Conservation (phyloP, 2,329 filamentous ascomycete species). For the Beauveria asiatica region DNA sequence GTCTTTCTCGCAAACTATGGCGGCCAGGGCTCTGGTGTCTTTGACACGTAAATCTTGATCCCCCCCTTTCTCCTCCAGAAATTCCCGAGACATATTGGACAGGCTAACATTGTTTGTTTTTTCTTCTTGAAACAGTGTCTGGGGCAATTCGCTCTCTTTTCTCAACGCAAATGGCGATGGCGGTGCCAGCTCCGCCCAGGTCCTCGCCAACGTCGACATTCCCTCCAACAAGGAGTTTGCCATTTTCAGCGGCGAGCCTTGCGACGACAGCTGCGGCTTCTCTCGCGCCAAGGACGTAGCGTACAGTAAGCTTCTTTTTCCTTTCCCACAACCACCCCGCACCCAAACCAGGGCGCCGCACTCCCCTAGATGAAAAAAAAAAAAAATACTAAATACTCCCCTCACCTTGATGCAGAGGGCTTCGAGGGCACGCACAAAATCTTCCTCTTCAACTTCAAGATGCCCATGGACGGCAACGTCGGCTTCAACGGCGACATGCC, state of each 20-base stretch:
- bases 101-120: too few relatives aligned
- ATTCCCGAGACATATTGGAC: too few relatives aligned
- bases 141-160: slow-evolving; percentile 39
- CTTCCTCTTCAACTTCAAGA: slow-evolving; percentile 65
- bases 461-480: slow-evolving; percentile 53
- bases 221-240: slow-evolving; percentile 37
- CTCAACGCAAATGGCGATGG: slow-evolving; percentile 32
- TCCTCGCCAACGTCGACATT: slow-evolving; percentile 31
- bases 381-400: too few relatives aligned
- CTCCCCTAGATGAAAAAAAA: too few relatives aligned
- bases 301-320: slow-evolving; percentile 31
- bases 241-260: slow-evolving; percentile 37
- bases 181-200: slow-evolving; percentile 29
- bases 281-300: slow-evolving; percentile 34
- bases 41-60: slow-evolving; percentile 30
- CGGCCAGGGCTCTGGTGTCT: slow-evolving; percentile 33
- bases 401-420: slow-evolving; percentile 59
- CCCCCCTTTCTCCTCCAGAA: neutral
- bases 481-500: slow-evolving; percentile 58
- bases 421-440: slow-evolving; percentile 62
- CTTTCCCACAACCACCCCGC: too few relatives aligned
- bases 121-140: slow-evolving; percentile 23
- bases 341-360: too few relatives aligned
- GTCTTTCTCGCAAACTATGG: slow-evolving; percentile 42
- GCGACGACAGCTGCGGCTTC: slow-evolving; percentile 34